Conservation (phyloP, 306 rosid species). For the Cicer chorassanicum region DNA sequence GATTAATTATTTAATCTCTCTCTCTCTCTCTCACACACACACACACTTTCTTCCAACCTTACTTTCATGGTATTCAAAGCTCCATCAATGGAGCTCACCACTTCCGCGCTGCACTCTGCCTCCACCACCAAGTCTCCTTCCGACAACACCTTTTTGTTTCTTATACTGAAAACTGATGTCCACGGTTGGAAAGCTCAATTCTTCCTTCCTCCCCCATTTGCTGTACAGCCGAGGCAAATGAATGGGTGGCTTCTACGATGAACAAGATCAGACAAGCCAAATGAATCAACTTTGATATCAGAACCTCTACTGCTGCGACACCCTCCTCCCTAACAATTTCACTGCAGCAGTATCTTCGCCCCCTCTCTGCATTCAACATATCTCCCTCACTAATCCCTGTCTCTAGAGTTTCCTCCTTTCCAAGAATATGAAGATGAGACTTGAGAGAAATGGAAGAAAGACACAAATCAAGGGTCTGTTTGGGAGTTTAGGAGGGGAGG, state of each 20-base stretch:
- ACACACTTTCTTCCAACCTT: background rate
- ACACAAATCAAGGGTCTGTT: too few relatives aligned
- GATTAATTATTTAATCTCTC: background rate
- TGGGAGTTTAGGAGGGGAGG: too few relatives aligned
- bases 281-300: background rate
- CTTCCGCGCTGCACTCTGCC: background rate
- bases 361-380: background rate
- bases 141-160: background rate
- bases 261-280: background rate
- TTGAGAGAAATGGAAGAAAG: background rate
- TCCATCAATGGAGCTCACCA: background rate
- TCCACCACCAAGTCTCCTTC: background rate
- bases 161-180: background rate
- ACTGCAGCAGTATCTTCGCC: background rate
- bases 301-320: background rate
- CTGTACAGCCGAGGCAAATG: background rate
- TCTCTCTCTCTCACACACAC: background rate
- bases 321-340: background rate
- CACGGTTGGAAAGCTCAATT: background rate
- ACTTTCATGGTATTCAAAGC: background rate
- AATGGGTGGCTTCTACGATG: background rate
- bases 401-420: background rate
- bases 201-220: background rate
- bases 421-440: background rate
- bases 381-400: background rate